Evolutionary conservation across 768 basidiomycete genomes (phyloP).

Genomic region (Amanita muscaria): DNA sequence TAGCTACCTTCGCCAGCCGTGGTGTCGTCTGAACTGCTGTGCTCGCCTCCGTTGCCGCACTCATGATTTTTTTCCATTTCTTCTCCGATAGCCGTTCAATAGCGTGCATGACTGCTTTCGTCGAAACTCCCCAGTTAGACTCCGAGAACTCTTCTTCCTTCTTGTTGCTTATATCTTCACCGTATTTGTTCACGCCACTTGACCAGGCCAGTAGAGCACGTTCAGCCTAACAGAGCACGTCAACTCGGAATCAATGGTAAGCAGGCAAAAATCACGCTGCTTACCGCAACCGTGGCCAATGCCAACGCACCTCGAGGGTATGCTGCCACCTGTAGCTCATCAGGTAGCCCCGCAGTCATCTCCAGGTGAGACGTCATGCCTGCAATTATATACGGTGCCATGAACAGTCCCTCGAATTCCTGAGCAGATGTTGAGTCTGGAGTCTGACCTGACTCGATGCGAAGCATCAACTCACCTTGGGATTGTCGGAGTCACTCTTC

Average conservation of each 20-base stretch:
- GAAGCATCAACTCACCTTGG: constrained; percentile 2
- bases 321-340: not conserved
- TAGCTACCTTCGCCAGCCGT: not conserved
- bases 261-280: no score
- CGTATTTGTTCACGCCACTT: not conserved
- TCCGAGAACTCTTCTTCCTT: not conserved
- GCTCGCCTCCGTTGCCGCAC: not conserved
- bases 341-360: not conserved
- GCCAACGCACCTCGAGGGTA: not conserved
- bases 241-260: no score
- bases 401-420: not conserved
- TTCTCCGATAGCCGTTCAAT: not conserved
- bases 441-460: no score
- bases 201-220: not conserved
- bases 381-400: not conserved
- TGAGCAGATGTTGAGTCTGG: not conserved
- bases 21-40: not conserved
- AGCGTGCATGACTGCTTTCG: not conserved
- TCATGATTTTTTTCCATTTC: not conserved
- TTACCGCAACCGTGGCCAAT: no score
- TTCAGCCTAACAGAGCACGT: not conserved
- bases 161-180: not conserved
- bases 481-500: not conserved
- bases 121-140: not conserved
- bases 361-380: not conserved